Evolutionary conservation across 306 rosid genomes (phyloP), one percentile per base, ranked within the genome.

Genomic region (Vigna reflexopilosa): DNA sequence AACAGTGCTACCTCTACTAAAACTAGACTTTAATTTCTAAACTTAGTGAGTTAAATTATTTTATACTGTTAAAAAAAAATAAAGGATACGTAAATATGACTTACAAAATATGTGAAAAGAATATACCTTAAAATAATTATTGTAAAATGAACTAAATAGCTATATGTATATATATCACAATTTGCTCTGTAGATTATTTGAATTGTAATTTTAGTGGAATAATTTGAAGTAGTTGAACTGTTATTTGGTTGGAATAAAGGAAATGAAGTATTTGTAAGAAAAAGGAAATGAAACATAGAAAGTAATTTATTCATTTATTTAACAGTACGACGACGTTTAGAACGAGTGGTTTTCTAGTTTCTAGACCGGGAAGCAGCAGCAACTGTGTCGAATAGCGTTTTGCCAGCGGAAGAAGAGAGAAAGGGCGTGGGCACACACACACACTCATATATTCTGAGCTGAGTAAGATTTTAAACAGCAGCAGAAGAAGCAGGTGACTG

Each of bases 361-460:
- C 58, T 3, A 19, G 30, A 20, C 61, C 9, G 12, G 59, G 30
- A 20, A 20, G 62, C 7, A 10, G 24, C 24, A 20, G 19, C 48
- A 4, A 11, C 77, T 30, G 70, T 19, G 11, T 4, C 12, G 75
- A 67, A 64, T 74, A 51, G 56, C 59, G 52, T 77, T 66, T 66
- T 65, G 44, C 48, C 68, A 51, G 73, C 15, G 34, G 16, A 72
- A 73, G 38, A 58, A 62, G 77, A 22, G 24, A 30, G 67, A 8
- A 2, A 45, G 50, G 50, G 50, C 50, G 12, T 9, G 12, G 12
- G 42, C 2, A 36, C 42, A 36, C 9, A 36, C 42, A 36, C 42
- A 12, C 50, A 12, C 58, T 32, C 26, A 7, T 40, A 30, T 50
- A 17, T 17, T 59, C 20, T 45, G 34, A 15, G 47, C 49, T 61